phyloP scores from a whole-genome alignment of 371 early-diverging fungal species.

The Chytridium lagenaria region DNA sequence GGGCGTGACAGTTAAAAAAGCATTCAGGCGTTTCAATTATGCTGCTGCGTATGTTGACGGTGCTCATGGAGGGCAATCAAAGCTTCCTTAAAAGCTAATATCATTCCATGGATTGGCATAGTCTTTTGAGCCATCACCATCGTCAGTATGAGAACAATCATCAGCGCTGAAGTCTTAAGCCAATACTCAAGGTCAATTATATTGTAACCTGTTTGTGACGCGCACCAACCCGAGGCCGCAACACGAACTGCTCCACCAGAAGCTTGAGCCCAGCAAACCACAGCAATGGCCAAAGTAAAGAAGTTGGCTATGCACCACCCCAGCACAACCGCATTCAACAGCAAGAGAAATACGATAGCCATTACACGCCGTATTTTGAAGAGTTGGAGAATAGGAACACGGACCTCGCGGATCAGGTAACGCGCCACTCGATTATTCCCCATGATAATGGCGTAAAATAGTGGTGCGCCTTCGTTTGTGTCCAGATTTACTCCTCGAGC shows the following conservation, averaged over 20 bases:
- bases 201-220: constrained; percentile 15
- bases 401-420: constrained; percentile 25
- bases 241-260: not conserved
- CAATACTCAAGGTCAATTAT: constrained; percentile 27
- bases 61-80: no score
- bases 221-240: constrained; percentile 22
- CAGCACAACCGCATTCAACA: constrained; percentile 12
- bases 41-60: no score
- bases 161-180: constrained; percentile 23
- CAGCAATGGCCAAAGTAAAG: not conserved
- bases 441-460: constrained; percentile 20
- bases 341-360: constrained; percentile 15
- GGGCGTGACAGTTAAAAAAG: no score
- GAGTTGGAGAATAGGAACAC: not conserved
- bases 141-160: constrained; percentile 20
- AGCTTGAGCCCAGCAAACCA: constrained; percentile 21
- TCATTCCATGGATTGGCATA: constrained; percentile 32
- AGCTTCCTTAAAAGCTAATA: constrained; percentile 7
- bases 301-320: constrained; percentile 29
- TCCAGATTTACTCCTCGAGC: constrained; percentile 26
- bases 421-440: constrained; percentile 29
- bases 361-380: constrained; percentile 14
- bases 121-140: constrained; percentile 25
- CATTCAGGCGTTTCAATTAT: no score
- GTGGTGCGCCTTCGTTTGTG: constrained; percentile 19